These are phyloP conservation scores for Candida nonsorbophila DNA, from an alignment of 805 yeast genomes.

Conservation along the genomic window DNA sequence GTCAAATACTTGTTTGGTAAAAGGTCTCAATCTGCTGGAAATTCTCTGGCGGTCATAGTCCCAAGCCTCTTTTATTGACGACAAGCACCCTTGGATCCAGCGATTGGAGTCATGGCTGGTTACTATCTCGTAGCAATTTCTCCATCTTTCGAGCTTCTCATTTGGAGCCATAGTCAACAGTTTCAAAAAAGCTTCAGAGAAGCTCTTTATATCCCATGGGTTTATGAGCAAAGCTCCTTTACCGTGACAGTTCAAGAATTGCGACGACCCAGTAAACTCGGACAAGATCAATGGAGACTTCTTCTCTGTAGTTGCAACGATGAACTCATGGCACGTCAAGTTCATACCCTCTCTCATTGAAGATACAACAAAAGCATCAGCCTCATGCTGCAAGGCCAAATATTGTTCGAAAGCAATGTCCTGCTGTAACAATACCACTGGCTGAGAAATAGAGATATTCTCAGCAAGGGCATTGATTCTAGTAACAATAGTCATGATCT, in stretches of 20 bases:
- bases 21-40: constrained; percentile 19
- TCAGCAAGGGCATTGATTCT: constrained; percentile 76
- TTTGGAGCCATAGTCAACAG: constrained; percentile 61
- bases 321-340: constrained; percentile 90
- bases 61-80: constrained; percentile 45
- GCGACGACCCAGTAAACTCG: constrained; percentile 94
- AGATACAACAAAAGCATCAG: constrained; percentile 82
- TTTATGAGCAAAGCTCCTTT: constrained; percentile 74
- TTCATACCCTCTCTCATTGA: constrained; percentile 97
- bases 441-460: constrained; percentile 69
- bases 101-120: constrained; percentile 60
- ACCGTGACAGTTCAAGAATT: constrained; percentile 48
- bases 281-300: constrained; percentile 82
- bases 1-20: constrained; percentile 28
- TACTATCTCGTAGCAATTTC: constrained; percentile 52
- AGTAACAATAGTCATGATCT: constrained; percentile 71
- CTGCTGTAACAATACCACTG: constrained; percentile 82
- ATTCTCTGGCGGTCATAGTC: constrained; percentile 21
- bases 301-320: constrained; percentile 63
- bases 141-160: constrained; percentile 64
- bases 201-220: constrained; percentile 80
- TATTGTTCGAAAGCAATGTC: constrained; percentile 89
- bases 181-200: constrained; percentile 55
- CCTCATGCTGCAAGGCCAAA: constrained; percentile 77
- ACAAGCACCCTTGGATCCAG: constrained; percentile 64